phyloP scores from a whole-genome alignment of 805 yeast species.

The Lachancea meyersii region DNA sequence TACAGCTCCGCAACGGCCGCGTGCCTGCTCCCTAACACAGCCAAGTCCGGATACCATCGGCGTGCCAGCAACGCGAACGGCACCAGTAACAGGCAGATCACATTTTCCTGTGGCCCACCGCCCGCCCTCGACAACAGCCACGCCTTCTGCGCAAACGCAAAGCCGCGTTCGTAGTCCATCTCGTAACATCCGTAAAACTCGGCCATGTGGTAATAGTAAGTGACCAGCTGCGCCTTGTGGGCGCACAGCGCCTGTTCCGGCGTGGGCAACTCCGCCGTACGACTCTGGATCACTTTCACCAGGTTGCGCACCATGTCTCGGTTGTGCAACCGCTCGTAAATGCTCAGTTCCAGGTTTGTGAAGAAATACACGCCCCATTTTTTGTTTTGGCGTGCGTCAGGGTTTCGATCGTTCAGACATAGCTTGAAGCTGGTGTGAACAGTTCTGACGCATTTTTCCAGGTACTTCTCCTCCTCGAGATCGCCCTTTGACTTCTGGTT shows the following conservation, averaged over 20 bases:
- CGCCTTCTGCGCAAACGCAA: constrained; percentile 48
- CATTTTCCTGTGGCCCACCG: constrained; percentile 19
- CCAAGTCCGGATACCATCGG: constrained; percentile 41
- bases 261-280: constrained; percentile 42
- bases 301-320: constrained; percentile 68
- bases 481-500: constrained; percentile 15
- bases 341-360: constrained; percentile 59
- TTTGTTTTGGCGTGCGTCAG: constrained; percentile 44
- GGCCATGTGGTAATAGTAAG: constrained; percentile 65
- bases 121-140: constrained; percentile 15
- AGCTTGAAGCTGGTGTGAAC: constrained; percentile 69
- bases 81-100: constrained; percentile 51
- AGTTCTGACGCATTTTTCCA: constrained; percentile 54
- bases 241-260: constrained; percentile 28
- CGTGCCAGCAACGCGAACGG: constrained; percentile 55
- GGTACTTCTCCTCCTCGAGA: constrained; percentile 29
- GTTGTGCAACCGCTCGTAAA: constrained; percentile 61
- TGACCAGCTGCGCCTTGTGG: constrained; percentile 49
- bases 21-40: constrained; percentile 34
- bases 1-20: constrained; percentile 42
- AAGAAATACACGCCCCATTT: constrained; percentile 63
- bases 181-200: constrained; percentile 55
- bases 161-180: constrained; percentile 49
- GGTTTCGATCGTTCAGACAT: constrained; percentile 71
- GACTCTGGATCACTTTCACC: constrained; percentile 52